Conservation (phyloP, 306 rosid species). For the Fragaria ananassa region DNA sequence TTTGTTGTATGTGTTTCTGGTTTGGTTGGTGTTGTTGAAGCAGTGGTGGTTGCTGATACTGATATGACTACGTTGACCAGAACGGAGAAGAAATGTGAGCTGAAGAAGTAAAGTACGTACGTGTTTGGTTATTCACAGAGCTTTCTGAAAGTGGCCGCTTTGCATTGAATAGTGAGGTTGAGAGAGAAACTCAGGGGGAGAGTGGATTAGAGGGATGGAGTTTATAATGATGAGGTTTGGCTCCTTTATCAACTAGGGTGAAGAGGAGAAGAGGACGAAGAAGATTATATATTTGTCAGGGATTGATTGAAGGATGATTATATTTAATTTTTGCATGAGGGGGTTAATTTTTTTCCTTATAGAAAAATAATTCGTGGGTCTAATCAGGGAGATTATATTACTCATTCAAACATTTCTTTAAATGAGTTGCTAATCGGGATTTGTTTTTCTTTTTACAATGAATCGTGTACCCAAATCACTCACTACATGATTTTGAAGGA, state of each 20-base stretch:
- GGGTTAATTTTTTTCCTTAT: not conserved
- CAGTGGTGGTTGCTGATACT: not conserved
- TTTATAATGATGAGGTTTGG: not conserved
- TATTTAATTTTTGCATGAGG: constrained; percentile 2
- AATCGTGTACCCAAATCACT: not conserved
- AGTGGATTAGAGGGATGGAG: not conserved
- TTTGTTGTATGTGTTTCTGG: too few relatives aligned
- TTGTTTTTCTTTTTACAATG: not conserved
- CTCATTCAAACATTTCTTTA: not conserved
- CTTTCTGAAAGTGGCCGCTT: constrained; percentile 10
- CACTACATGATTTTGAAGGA: not conserved
- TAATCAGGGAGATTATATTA: not conserved
- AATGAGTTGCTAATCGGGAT: not conserved
- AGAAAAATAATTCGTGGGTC: not conserved
- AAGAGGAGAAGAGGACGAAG: not conserved
- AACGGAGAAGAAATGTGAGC: not conserved
- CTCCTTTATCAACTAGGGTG: not conserved
- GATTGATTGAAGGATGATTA: constrained; percentile 8
- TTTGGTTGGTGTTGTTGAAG: not conserved
- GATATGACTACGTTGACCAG: constrained; percentile 21
- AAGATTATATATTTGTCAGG: constrained; percentile 32
- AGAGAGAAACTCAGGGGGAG: not conserved
- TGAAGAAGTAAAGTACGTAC: not conserved
- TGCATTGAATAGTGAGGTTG: not conserved
- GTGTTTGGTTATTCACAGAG: constrained; percentile 3